Conservation (phyloP, 192 early-diverging fungal species). For the Entrophospora sp. region DNA sequence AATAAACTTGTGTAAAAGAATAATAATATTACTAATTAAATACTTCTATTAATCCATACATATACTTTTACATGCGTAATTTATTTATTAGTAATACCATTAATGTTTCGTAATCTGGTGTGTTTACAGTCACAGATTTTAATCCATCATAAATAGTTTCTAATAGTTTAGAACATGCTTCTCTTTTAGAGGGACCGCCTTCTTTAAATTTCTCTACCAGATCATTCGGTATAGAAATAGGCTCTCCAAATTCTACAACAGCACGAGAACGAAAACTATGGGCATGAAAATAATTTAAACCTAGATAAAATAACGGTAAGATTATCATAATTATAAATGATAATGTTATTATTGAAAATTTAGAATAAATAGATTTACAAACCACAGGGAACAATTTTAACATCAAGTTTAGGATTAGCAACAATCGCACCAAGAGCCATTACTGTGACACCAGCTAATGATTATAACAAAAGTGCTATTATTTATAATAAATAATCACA, state of each 20-base stretch:
- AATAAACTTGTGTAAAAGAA: constrained; percentile 48
- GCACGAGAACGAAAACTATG: constrained; percentile 91
- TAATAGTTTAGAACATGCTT: constrained; percentile 74
- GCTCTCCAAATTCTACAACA: constrained; percentile 95
- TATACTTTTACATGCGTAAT: too few species aligned
- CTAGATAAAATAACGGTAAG: too few species aligned
- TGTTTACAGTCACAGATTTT: constrained; percentile 85
- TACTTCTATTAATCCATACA: not conserved
- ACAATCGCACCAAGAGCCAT: constrained; percentile 89
- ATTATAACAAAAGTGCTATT: not conserved
- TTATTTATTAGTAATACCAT: too few species aligned
- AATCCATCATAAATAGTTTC: constrained; percentile 69
- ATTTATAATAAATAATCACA: too few species aligned
- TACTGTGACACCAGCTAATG: constrained; percentile 61
- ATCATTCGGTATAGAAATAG: constrained; percentile 69
- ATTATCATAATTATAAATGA: too few species aligned
- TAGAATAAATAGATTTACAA: too few species aligned
- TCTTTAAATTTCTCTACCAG: constrained; percentile 74
- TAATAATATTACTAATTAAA: not conserved
- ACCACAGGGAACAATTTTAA: constrained; percentile 86
- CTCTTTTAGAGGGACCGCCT: constrained; percentile 76
- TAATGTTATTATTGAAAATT: too few species aligned
- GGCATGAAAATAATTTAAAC: constrained; percentile 95
- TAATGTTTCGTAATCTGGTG: constrained; percentile 85
- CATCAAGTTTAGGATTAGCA: constrained; percentile 70